These are phyloP conservation scores for Debaryomyces udenii DNA, from an alignment of 1,139 yeast species.

Conservation along the genomic window DNA sequence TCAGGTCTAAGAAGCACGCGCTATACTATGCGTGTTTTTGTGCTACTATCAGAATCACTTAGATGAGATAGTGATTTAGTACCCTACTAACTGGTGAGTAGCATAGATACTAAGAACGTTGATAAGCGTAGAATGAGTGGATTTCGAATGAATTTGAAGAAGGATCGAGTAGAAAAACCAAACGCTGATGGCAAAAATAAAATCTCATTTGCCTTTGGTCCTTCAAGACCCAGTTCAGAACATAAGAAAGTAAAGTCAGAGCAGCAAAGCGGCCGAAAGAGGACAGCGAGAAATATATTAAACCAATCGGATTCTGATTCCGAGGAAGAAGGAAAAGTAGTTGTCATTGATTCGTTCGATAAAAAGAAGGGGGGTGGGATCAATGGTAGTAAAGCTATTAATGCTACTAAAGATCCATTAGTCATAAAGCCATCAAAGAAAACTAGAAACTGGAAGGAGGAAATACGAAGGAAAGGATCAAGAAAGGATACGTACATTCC, in stretches of 20 bases:
- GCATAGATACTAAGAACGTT: background rate
- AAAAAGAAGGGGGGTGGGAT: slow-evolving; percentile 24
- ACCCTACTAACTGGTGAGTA: background rate
- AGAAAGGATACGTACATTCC: slow-evolving; percentile 9
- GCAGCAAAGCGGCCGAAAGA: background rate
- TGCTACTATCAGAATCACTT: slow-evolving; percentile 3
- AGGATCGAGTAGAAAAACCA: slow-evolving; percentile 10
- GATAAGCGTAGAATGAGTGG: slow-evolving; percentile 17
- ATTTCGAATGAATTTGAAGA: slow-evolving; percentile 31
- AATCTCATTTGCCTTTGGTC: slow-evolving; percentile 10
- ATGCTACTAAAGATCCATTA: slow-evolving; percentile 16
- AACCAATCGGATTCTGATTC: slow-evolving; percentile 21
- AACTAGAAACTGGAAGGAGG: slow-evolving; percentile 13
- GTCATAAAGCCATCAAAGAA: slow-evolving; percentile 21
- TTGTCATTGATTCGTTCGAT: slow-evolving; percentile 25
- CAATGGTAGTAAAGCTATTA: slow-evolving; percentile 22
- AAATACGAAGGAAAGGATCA: slow-evolving; percentile 9
- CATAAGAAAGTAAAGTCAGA: background rate
- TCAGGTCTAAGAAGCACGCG: slow-evolving; percentile 9
- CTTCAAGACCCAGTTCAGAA: background rate
- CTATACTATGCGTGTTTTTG: slow-evolving; percentile 7
- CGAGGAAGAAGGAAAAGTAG: slow-evolving; percentile 23
- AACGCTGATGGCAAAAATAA: slow-evolving; percentile 7
- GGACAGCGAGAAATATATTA: slow-evolving; percentile 3
- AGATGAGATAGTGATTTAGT: slow-evolving; percentile 5